Base-by-base conservation (phyloP, 139 green algal genomes). In the Chlamydomonas incerta region DNA sequence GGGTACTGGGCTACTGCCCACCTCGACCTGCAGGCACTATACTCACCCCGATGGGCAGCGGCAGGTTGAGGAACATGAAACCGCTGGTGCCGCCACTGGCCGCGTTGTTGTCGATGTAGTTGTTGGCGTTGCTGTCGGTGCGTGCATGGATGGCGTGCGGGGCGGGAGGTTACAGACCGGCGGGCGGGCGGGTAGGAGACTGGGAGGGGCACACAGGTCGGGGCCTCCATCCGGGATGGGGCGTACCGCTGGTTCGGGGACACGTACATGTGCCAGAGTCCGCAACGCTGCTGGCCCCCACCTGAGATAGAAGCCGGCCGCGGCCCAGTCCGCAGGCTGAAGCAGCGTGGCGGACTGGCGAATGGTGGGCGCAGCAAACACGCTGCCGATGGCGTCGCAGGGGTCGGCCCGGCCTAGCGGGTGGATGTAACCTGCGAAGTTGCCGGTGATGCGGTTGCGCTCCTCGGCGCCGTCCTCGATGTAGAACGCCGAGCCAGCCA, bases 381-480 rank as follows among this genome's bases (percentile, higher is more conserved):
- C 67, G 67, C 67, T 73, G 67, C 67, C 67, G 33, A n/a, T 29
- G 33, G 33, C 18, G 33, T 1, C 24, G 67, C 67, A 73, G 13
- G 67, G 52, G 67, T 73, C n/a, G 67, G 24, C 47, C 31, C 67
- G 67, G 67, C 67, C 67, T 33, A 73, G 67, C 33, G 67, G 67
- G 67, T 73, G 67, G 17, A 73, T 18, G 67, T 41, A 73, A 33
- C 67, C 67, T 15, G 65, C 65, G 17, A 70, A 70, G 65, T 70
- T 70, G 65, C 65, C n/a, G 29, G 13, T 66, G 65, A 70, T 37
- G 65, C 10, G 15, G 65, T 70, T 70, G n/a, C 65, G 65, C 65
- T 70, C 65, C 65, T 70, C 65, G n/a, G 17, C 65, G 14, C n/a
- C 65, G 65, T 70, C 65, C 65, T 70, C 65, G 65, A 70, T 70